Evolutionary conservation across 495 filamentous ascomycete species (phyloP).

Genomic region (Talaromyces trachyspermus): DNA sequence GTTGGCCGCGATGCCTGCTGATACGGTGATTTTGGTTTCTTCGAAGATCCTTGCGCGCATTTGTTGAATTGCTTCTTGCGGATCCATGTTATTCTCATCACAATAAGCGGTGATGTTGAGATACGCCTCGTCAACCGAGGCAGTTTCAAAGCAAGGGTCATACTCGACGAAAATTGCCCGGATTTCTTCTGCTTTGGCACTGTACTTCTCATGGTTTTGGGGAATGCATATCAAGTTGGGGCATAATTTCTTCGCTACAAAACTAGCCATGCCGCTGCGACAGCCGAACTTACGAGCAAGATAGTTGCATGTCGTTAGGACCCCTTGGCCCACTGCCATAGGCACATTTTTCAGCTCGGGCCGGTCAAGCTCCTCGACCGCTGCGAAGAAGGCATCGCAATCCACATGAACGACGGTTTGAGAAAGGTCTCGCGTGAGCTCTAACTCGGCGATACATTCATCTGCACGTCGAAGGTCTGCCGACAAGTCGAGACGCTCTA

Average conservation of each 20-base stretch:
- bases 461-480: slow-evolving; percentile 69
- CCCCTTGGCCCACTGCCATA: slow-evolving; percentile 88
- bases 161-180: slow-evolving; percentile 76
- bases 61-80: slow-evolving; percentile 65
- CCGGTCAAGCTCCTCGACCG: slow-evolving; percentile 85
- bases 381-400: slow-evolving; percentile 97
- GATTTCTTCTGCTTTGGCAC: slow-evolving; percentile 80
- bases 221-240: slow-evolving; percentile 79
- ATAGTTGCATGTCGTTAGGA: slow-evolving; percentile 94
- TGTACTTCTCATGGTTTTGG: slow-evolving; percentile 86
- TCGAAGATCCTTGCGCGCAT: slow-evolving; percentile 72
- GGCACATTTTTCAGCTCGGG: slow-evolving; percentile 85
- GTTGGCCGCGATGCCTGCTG: slow-evolving; percentile 90
- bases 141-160: slow-evolving; percentile 84
- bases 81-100: slow-evolving; percentile 52
- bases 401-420: slow-evolving; percentile 88
- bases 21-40: slow-evolving; percentile 78
- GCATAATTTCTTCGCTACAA: slow-evolving; percentile 91
- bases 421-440: slow-evolving; percentile 68
- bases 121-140: slow-evolving; percentile 93
- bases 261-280: slow-evolving; percentile 89
- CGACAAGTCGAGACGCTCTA: slow-evolving; percentile 70
- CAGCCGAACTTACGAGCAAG: slow-evolving; percentile 83
- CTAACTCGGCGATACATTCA: slow-evolving; percentile 72
- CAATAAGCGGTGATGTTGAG: slow-evolving; percentile 93